Evolutionary conservation across 2,329 filamentous ascomycete species (phyloP).

Genomic region (Penicillium griseofulvum): DNA sequence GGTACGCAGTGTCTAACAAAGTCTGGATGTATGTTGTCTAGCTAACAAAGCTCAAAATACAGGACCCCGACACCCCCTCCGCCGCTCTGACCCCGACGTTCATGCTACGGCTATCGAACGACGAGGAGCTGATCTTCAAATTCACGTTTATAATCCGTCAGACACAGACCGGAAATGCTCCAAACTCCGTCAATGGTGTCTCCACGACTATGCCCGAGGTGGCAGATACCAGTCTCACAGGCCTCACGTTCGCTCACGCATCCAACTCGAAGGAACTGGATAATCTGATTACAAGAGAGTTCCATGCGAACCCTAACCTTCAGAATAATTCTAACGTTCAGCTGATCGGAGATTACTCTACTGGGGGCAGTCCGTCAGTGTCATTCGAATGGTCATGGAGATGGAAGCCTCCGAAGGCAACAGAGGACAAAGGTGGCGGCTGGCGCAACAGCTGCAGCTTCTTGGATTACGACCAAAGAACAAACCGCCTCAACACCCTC

Average conservation of each 20-base stretch:
- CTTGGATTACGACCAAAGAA: constrained; percentile 92
- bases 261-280: constrained; percentile 84
- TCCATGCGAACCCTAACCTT: constrained; percentile 93
- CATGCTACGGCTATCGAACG: constrained; percentile 80
- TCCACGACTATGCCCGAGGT: constrained; percentile 51
- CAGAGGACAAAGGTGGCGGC: constrained; percentile 80
- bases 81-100: constrained; percentile 61
- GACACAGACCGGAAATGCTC: constrained; percentile 48
- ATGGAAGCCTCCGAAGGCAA: constrained; percentile 83
- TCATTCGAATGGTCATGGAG: constrained; percentile 96
- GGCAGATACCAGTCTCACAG: constrained; percentile 75
- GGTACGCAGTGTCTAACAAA: constrained; percentile 51
- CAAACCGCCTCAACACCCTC: constrained; percentile 82
- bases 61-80: constrained; percentile 72
- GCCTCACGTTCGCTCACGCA: constrained; percentile 88
- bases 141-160: constrained; percentile 82
- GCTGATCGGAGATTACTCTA: constrained; percentile 87
- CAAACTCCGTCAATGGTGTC: constrained; percentile 52
- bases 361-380: constrained; percentile 76
- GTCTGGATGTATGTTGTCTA: constrained; percentile 3
- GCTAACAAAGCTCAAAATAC: constrained; percentile 7
- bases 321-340: constrained; percentile 97
- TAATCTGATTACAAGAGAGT: constrained; percentile 89
- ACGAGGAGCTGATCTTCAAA: constrained; percentile 88
- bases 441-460: constrained; percentile 98